Evolutionary conservation across 2,329 filamentous ascomycete genomes (phyloP).

Genomic region (Phoma sp.): DNA sequence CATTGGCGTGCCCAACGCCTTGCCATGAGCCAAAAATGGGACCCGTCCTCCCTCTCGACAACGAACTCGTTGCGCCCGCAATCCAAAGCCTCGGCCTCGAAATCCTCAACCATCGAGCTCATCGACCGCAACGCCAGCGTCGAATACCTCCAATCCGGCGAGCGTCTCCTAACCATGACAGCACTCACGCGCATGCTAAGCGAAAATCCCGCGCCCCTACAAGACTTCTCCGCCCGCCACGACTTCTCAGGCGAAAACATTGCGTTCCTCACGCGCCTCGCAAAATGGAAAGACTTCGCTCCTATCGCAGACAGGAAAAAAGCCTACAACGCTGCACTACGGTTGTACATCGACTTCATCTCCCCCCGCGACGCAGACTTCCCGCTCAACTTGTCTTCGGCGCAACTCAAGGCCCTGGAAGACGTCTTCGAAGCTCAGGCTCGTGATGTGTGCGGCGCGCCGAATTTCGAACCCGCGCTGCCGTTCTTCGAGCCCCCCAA

Average conservation of each 20-base stretch:
- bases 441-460: conserved; percentile 9
- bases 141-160: neutral
- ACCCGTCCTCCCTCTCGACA: conserved; percentile 3
- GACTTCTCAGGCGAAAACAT: conserved; percentile 30
- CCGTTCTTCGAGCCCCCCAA: conserved; percentile 8
- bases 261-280: conserved; percentile 19
- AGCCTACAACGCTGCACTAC: conserved; percentile 17
- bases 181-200: conserved; percentile 19
- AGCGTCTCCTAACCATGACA: conserved; percentile 18
- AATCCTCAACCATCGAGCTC: conserved; percentile 14
- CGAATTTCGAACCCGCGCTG: conserved; percentile 2
- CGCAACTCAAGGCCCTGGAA: conserved; percentile 17
- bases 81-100: neutral
- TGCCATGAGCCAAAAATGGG: conserved; percentile 4
- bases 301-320: neutral
- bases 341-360: conserved; percentile 22
- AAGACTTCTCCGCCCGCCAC: conserved; percentile 23
- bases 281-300: conserved; percentile 10
- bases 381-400: conserved; percentile 20
- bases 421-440: conserved; percentile 16
- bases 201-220: conserved; percentile 20
- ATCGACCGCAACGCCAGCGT: conserved; percentile 10
- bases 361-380: conserved; percentile 22
- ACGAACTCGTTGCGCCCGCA: neutral
- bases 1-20: conserved; percentile 8